Evolutionary conservation across 495 filamentous ascomycete species (phyloP).

Genomic region (Penicillium waksmanii): DNA sequence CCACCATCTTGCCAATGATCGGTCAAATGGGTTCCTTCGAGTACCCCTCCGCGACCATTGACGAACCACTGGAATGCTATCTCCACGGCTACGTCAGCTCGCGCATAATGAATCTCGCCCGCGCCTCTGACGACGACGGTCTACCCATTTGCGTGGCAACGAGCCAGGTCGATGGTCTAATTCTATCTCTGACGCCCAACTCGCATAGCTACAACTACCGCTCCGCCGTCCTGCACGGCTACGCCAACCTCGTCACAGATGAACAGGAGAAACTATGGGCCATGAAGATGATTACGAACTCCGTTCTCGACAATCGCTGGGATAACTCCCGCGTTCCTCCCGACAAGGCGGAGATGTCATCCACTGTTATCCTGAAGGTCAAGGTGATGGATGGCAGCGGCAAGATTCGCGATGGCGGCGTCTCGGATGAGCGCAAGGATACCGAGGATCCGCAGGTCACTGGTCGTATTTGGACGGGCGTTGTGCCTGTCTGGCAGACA

Average conservation of each 20-base stretch:
- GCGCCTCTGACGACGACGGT: constrained; percentile 52
- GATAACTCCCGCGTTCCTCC: constrained; percentile 71
- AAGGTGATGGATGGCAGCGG: constrained; percentile 71
- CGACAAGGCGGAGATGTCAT: constrained; percentile 73
- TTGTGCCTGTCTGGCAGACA: constrained; percentile 72
- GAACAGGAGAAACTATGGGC: constrained; percentile 78
- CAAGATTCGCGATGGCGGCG: constrained; percentile 72
- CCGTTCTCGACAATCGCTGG: constrained; percentile 71
- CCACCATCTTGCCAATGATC: constrained; percentile 84
- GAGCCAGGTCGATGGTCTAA: constrained; percentile 73
- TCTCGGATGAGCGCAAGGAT: constrained; percentile 75
- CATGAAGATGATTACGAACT: constrained; percentile 80
- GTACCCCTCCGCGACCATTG: constrained; percentile 61
- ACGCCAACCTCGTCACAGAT: constrained; percentile 68
- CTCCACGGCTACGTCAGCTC: constrained; percentile 87
- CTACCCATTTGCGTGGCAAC: constrained; percentile 68
- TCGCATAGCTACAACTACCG: constrained; percentile 89
- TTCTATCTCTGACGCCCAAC: constrained; percentile 78
- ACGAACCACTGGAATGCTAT: constrained; percentile 76
- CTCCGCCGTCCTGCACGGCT: constrained; percentile 77
- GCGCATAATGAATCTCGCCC: constrained; percentile 72
- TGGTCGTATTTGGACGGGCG: constrained; percentile 74
- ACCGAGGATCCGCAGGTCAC: constrained; percentile 61
- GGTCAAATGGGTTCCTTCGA: constrained; percentile 77
- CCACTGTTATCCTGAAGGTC: constrained; percentile 75